These are phyloP conservation scores for Periglandula ipomoeae DNA, from an alignment of 2,329 filamentous ascomycete genomes.

Conservation along the genomic window DNA sequence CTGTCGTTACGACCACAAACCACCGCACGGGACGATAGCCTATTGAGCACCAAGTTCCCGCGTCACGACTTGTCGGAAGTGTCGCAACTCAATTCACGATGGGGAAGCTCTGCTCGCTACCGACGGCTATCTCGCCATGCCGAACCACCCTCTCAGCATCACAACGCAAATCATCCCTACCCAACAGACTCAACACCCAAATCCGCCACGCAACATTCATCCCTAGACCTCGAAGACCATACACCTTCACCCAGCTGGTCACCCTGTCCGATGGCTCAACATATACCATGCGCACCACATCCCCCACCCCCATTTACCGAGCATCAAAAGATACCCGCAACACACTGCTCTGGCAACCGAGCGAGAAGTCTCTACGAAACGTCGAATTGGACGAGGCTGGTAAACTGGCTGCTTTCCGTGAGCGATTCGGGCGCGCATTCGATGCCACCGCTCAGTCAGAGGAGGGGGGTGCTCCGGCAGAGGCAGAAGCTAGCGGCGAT, in stretches of 20 bases:
- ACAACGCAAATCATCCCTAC: conserved; percentile 16
- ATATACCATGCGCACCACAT: conserved; percentile 71
- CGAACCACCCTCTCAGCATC: conserved; percentile 12
- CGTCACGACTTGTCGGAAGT: neutral
- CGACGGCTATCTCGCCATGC: conserved; percentile 20
- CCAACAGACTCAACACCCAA: conserved; percentile 35
- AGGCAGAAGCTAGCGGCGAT: conserved; percentile 16
- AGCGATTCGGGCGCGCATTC: conserved; percentile 74
- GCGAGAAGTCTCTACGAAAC: conserved; percentile 68
- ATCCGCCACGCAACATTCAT: conserved; percentile 78
- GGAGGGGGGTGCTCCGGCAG: conserved; percentile 21
- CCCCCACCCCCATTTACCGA: conserved; percentile 51
- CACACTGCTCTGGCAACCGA: conserved; percentile 84
- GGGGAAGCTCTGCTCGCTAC: conserved; percentile 20
- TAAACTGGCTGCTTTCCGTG: conserved; percentile 74
- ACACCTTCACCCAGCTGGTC: conserved; percentile 94
- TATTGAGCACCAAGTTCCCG: neutral
- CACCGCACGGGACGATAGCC: neutral
- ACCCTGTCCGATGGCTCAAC: conserved; percentile 86
- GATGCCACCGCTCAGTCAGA: conserved; percentile 45
- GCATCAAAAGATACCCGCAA: conserved; percentile 78
- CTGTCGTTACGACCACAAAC: neutral
- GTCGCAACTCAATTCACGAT: conserved; percentile 11
- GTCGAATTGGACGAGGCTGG: conserved; percentile 95
- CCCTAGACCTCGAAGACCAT: conserved; percentile 79